Evolutionary conservation across 2,329 filamentous ascomycete genomes (phyloP), one percentile per base, ranked within the genome.

Genomic region (Drechslerella coelobrocha): DNA sequence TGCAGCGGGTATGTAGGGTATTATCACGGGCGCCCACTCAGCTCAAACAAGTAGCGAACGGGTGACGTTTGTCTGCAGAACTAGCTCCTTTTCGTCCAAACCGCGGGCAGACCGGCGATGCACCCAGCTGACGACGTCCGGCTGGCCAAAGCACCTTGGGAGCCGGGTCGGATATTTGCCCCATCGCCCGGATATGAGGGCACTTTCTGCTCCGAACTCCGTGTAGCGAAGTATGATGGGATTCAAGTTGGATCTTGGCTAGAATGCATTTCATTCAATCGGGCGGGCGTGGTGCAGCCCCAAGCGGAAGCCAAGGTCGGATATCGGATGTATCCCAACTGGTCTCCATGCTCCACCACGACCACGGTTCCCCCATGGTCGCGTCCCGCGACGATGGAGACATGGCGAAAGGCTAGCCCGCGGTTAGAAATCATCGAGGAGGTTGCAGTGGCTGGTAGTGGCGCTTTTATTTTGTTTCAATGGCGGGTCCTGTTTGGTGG

Each of bases 31-130:
- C 48, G 43, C 48, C 37, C 48, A 24, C 43, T 59, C 27, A 50
- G 43, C 43, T 19, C 26, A 14, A 48, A 17, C 43, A 17, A 31
- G 56, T 48, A 52, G 47, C 56, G 31, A 65, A 47, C 41, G n/a
- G 41, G 54, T 66, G 61, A 66, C 61, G 61, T 66, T 60, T 45
- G 54, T 66, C 53, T 66, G 61, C 61, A 66, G 61, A 14, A 14
- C 34, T 39, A 39, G 34, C 34, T 39, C 34, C 34, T 39, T 34
- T 39, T 10, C 34, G 34, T n/a, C 12, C 34, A 14, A 3, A 10
- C 34, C 12, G 34, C 4, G 34, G n/a, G n/a, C n/a, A n/a, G n/a
- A n/a, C 41, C 24, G 24, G 17, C 21, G 47, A 62, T 54, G 50
- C 60, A 62, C 14, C n/a, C 55, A 47, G 34, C 26, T 48, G 43